Conservation (phyloP, 2,329 filamentous ascomycete species). For the Boeremia lycopersici region DNA sequence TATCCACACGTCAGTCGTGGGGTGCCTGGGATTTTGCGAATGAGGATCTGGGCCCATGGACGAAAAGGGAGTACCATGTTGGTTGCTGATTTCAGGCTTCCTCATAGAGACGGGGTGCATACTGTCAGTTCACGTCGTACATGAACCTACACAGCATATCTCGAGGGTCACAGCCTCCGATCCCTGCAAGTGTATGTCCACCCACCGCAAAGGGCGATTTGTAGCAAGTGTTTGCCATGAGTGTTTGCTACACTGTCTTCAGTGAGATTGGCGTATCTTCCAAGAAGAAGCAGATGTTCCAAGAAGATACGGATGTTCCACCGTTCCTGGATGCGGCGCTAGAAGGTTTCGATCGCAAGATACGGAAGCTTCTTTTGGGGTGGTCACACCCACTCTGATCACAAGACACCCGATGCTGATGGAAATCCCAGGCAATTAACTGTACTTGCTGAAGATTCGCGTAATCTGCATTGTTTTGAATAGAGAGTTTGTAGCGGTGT, state of each 20-base stretch:
- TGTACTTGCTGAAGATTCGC: neutral
- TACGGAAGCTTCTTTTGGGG: neutral
- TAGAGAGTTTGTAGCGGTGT: slow-evolving; percentile 7
- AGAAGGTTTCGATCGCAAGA: neutral
- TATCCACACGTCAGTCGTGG: too few relatives aligned
- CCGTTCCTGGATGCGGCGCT: neutral
- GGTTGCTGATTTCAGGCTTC: slow-evolving; percentile 1
- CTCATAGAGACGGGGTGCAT: slow-evolving; percentile 5
- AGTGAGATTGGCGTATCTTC: neutral
- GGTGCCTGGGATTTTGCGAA: too few relatives aligned
- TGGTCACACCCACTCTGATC: slow-evolving; percentile 1
- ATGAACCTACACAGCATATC: slow-evolving; percentile 6
- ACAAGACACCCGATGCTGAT: neutral
- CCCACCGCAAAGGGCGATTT: neutral
- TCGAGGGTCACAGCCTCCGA: neutral
- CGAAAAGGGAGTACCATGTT: slow-evolving; percentile 1
- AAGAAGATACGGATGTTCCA: neutral
- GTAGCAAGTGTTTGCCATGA: neutral
- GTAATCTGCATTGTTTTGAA: neutral
- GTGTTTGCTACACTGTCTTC: neutral
- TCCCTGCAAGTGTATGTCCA: neutral
- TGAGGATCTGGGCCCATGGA: neutral
- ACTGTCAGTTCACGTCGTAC: slow-evolving; percentile 11
- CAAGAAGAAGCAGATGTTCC: neutral
- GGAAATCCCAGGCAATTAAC: neutral